Percentiles rank a stretch among this genome's conserved stretches.
Conservation (phyloP, 805 yeast species). For the Candida qinlingensis region DNA sequence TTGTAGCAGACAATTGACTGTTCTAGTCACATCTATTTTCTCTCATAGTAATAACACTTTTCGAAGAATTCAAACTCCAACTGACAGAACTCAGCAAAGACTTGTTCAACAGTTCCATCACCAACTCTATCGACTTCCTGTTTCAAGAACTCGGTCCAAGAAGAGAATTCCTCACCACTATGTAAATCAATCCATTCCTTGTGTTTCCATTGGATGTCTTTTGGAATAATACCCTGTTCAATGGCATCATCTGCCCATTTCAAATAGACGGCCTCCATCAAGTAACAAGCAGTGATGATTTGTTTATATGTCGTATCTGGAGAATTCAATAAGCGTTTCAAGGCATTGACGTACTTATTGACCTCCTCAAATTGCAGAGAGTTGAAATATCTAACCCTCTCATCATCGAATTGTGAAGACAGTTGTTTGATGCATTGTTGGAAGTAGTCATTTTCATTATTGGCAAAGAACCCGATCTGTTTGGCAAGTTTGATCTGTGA, state of each 20-base stretch:
- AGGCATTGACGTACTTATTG: slow-evolving; percentile 30
- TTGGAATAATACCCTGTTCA: slow-evolving; percentile 22
- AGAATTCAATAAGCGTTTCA: slow-evolving; percentile 28
- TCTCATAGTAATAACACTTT: slow-evolving; percentile 33
- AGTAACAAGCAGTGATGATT: slow-evolving; percentile 38
- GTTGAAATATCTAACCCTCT: slow-evolving; percentile 14
- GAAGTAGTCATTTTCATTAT: slow-evolving; percentile 46
- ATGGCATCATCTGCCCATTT: slow-evolving; percentile 45
- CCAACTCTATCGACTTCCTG: slow-evolving; percentile 36
- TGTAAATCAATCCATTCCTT: slow-evolving; percentile 50
- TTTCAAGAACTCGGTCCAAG: slow-evolving; percentile 43
- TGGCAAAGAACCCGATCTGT: slow-evolving; percentile 46
- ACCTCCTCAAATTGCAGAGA: slow-evolving; percentile 30
- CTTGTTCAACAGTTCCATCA: slow-evolving; percentile 25
- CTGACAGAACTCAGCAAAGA: slow-evolving; percentile 32
- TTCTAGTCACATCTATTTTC: neutral
- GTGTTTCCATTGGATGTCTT: slow-evolving; percentile 37
- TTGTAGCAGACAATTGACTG: too few species aligned
- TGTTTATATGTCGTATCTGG: slow-evolving; percentile 32
- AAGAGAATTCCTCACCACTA: slow-evolving; percentile 41
- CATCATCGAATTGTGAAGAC: slow-evolving; percentile 10
- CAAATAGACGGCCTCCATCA: slow-evolving; percentile 46
- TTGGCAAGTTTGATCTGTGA: slow-evolving; percentile 39
- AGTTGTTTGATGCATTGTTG: slow-evolving; percentile 27
- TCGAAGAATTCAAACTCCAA: slow-evolving; percentile 44